Evolutionary conservation across 176 grass and related monocot genomes (phyloP), one percentile per base, ranked within the genome.

Genomic region (Tillandsia fasciculata): DNA sequence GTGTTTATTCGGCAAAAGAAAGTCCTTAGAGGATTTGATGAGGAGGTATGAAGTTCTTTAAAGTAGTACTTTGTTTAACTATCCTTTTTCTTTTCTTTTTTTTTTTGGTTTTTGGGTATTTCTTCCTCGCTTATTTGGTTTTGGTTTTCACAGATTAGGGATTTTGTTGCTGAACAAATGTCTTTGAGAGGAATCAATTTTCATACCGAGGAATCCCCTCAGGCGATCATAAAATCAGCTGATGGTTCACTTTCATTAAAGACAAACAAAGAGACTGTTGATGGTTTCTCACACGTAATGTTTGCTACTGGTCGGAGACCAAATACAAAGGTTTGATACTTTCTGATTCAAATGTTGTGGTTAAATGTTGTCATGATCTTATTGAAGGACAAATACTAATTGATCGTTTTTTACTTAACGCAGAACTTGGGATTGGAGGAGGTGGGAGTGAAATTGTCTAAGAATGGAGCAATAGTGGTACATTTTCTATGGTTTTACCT

Each of bases 211-310:
- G 68, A 91, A 27, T 71, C 79, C 77, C 85, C 85, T 76, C 89
- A 85, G 69, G 82, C 81, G 53, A 80, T 92, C 67, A 61, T 65
- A 47, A 92, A 88, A 80, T 79, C 82, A 80, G 74, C 80, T 51
- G 76, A 92, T 77, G 85, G 89, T 71, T 74, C 70, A 66, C 76
- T 92, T 23, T 88, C 89, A 77, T 64, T 92, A 53, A 85, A 87
- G 79, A 88, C 89, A 53, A 88, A 82, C 71, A 85, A 92, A 88
- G 89, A 71, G 83, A 88, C 79, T 70, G 51, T 87, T 71, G 79
- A 83, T 69, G 89, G 89, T 63, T 92, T 92, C 65, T 88, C 89
- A 61, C 89, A 92, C 66, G 72, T 92, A 76, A 92, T 92, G 89
- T 88, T 92, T 77, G 89, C 89, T 64, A 92, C 89, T 64, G 89